Evolutionary conservation across 2,329 filamentous ascomycete species (phyloP).

Genomic region (Septoria linicola): DNA sequence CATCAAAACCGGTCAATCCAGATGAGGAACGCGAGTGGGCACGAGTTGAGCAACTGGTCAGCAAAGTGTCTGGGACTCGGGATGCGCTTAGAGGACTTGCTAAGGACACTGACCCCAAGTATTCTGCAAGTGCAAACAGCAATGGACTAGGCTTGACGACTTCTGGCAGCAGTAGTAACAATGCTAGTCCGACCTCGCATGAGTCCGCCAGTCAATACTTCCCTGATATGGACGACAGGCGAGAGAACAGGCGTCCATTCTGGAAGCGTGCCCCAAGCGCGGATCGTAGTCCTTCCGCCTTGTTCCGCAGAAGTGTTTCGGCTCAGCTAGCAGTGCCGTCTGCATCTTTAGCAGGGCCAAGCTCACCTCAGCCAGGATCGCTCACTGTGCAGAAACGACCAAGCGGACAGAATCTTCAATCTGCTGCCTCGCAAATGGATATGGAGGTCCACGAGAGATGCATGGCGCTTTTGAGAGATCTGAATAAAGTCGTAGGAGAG

Average conservation of each 20-base stretch:
- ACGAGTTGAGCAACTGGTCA: constrained; percentile 80
- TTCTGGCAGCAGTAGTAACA: constrained; percentile 32
- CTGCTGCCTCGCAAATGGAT: constrained; percentile 24
- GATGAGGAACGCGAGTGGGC: constrained; percentile 82
- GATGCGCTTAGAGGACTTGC: constrained; percentile 85
- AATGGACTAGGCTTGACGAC: constrained; percentile 36
- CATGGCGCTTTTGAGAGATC: constrained; percentile 75
- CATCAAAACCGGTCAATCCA: constrained; percentile 31
- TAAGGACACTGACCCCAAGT: constrained; percentile 74
- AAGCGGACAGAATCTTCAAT: constrained; percentile 25
- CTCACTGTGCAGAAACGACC: constrained; percentile 40
- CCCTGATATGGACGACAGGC: constrained; percentile 32
- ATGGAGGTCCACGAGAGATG: constrained; percentile 74
- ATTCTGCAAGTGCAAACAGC: constrained; percentile 42
- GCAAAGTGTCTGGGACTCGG: constrained; percentile 79
- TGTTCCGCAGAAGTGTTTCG: constrained; percentile 52
- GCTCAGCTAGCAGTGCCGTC: constrained; percentile 54
- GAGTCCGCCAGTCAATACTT: constrained; percentile 48
- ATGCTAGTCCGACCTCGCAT: constrained; percentile 40
- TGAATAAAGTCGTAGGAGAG: constrained; percentile 79
- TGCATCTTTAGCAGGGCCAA: constrained; percentile 33
- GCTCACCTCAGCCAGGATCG: constrained; percentile 38
- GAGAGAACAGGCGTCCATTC: constrained; percentile 67
- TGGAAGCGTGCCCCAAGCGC: constrained; percentile 84
- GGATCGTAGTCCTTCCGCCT: constrained; percentile 42